Conservation (phyloP, 2,329 filamentous ascomycete genomes). For the Colletotrichum shisoi region DNA sequence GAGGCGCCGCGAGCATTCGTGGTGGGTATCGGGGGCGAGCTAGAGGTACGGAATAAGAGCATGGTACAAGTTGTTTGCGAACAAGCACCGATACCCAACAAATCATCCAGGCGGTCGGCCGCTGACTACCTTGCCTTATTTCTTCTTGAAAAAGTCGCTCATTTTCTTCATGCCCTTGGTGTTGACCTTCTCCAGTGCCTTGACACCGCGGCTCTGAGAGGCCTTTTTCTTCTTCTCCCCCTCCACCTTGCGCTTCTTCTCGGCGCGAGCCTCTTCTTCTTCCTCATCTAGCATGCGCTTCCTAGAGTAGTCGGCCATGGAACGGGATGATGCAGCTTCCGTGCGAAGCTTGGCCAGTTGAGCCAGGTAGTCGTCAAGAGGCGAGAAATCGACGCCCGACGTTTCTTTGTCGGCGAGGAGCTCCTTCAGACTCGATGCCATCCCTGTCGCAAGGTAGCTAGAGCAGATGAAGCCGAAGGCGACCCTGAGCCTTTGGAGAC, state of each 20-base stretch:
- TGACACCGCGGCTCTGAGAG: constrained; percentile 75
- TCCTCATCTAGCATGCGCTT: constrained; percentile 75
- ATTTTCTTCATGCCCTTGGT: constrained; percentile 95
- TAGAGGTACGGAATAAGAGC: constrained; percentile 31
- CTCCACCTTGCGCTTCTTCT: constrained; percentile 85
- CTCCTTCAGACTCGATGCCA: constrained; percentile 55
- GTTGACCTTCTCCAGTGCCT: constrained; percentile 87
- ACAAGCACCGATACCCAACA: constrained; percentile 37
- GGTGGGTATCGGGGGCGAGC: constrained; percentile 38
- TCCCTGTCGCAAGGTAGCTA: constrained; percentile 63
- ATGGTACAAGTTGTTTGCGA: constrained; percentile 29
- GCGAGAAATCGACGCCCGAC: constrained; percentile 67
- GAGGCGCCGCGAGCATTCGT: constrained; percentile 37
- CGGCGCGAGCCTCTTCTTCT: constrained; percentile 68
- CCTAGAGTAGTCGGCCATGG: constrained; percentile 72
- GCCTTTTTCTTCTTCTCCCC: constrained; percentile 88
- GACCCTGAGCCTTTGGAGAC: constrained; percentile 70
- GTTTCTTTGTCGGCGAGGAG: constrained; percentile 50
- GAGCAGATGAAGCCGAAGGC: constrained; percentile 71
- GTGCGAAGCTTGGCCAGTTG: constrained; percentile 72
- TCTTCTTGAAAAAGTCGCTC: constrained; percentile 90
- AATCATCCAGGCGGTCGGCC: constrained; percentile 26
- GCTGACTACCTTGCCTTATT: constrained; percentile 44
- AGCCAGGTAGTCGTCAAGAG: constrained; percentile 74
- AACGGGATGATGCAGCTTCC: constrained; percentile 74